Percentiles rank a stretch among this genome's conserved stretches.
Conservation (phyloP, 2,329 filamentous ascomycete genomes). For the Colletotrichum sp. region DNA sequence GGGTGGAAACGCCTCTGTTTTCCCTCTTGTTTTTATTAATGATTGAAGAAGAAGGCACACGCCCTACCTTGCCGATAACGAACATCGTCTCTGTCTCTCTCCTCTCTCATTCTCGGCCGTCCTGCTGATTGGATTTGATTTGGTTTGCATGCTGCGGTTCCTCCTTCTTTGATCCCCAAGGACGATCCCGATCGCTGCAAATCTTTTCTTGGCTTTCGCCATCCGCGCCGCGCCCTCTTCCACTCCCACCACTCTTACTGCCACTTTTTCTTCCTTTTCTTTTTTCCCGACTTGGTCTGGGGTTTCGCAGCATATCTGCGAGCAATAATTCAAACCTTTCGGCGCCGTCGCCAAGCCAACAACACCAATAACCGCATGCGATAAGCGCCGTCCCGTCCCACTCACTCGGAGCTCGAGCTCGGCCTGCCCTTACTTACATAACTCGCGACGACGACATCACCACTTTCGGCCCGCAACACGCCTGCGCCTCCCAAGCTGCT, state of each 20-base stretch:
- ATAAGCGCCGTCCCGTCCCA: background rate
- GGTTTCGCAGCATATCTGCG: background rate
- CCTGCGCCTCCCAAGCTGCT: background rate
- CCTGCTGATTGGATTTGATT: background rate
- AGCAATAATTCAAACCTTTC: background rate
- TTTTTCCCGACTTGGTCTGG: background rate
- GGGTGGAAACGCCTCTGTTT: slow-evolving; percentile 12
- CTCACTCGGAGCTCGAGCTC: background rate
- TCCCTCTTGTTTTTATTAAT: background rate
- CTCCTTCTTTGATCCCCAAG: background rate
- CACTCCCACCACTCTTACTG: background rate
- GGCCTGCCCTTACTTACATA: background rate
- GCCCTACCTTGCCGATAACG: background rate
- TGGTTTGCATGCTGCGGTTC: background rate
- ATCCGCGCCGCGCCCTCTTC: background rate
- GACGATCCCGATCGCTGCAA: slow-evolving; percentile 6
- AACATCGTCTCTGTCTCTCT: background rate
- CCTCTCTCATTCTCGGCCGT: background rate
- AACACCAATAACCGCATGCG: background rate
- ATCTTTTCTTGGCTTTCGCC: slow-evolving; percentile 2
- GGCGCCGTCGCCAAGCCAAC: background rate
- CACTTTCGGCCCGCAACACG: background rate
- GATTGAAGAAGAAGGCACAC: background rate
- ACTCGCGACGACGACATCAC: background rate
- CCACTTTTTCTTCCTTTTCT: background rate